These are phyloP conservation scores for Rhodomyrtus tomentosa DNA, from an alignment of 345 rosid genomes.

Conservation along the genomic window DNA sequence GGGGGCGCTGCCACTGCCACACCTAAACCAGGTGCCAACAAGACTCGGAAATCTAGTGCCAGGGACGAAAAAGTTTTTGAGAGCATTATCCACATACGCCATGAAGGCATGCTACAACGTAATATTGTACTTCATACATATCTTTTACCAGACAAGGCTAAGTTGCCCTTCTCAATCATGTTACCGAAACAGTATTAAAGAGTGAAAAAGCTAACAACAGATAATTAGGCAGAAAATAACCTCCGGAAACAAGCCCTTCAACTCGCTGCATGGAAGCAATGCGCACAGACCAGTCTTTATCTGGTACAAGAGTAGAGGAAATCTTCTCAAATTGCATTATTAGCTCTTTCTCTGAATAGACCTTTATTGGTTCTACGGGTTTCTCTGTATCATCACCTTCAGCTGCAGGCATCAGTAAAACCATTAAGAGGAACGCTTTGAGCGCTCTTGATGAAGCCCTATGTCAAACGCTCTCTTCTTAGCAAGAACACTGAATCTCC, in stretches of 20 bases:
- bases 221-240: constrained; percentile 13
- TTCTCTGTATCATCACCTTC: constrained; percentile 72
- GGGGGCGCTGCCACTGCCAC: not conserved
- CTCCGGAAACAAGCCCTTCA: constrained; percentile 96
- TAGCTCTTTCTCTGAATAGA: constrained; percentile 95
- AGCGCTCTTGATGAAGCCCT: not conserved
- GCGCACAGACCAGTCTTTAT: constrained; percentile 98
- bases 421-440: not conserved
- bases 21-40: not conserved
- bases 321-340: constrained; percentile 89
- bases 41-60: not conserved
- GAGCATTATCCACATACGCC: not conserved
- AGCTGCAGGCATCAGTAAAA: constrained; percentile 26
- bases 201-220: not conserved
- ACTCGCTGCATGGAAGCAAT: constrained; percentile 97
- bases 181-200: not conserved
- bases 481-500: not conserved
- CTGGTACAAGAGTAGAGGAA: constrained; percentile 78
- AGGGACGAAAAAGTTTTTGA: not conserved
- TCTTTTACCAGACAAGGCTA: not conserved
- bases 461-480: not conserved
- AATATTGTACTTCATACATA: not conserved
- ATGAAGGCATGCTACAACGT: not conserved
- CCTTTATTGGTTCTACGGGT: constrained; percentile 70
- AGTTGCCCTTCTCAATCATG: not conserved